Evolutionary conservation across 176 grass and related monocot species (phyloP).

Genomic region (Cymbopogon citratus): DNA sequence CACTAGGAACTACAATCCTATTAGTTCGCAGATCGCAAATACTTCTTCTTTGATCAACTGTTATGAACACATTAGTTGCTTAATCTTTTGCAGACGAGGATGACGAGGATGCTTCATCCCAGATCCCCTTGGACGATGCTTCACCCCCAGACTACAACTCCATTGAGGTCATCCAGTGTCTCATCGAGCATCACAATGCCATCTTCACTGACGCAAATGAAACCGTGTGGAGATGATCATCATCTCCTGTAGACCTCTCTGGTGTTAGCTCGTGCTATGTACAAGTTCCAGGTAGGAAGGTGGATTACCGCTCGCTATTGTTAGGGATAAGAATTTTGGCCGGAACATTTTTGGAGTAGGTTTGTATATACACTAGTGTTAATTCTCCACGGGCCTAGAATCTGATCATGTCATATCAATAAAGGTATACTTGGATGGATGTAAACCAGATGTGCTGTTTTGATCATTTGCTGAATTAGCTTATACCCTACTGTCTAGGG

Average conservation of each 20-base stretch:
- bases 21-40: neutral
- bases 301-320: slow-evolving; percentile 1
- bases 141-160: slow-evolving; percentile 75
- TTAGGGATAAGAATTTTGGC: slow-evolving; percentile 28
- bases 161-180: slow-evolving; percentile 90
- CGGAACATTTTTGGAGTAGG: slow-evolving; percentile 33
- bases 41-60: neutral
- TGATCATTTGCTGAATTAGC: neutral
- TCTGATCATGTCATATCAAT: slow-evolving; percentile 14
- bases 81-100: slow-evolving; percentile 66
- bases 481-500: neutral
- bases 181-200: slow-evolving; percentile 93
- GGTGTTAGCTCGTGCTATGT: slow-evolving; percentile 37
- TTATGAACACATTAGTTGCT: slow-evolving; percentile 10
- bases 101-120: slow-evolving; percentile 64
- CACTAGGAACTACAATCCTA: neutral
- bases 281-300: slow-evolving; percentile 49
- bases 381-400: slow-evolving; percentile 12
- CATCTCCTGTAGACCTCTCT: slow-evolving; percentile 3
- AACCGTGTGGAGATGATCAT: slow-evolving; percentile 67
- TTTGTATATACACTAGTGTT: slow-evolving; percentile 42
- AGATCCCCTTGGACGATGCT: slow-evolving; percentile 86
- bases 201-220: slow-evolving; percentile 87
- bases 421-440: slow-evolving; percentile 13
- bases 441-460: slow-evolving; percentile 10